Evolutionary conservation across 2,329 filamentous ascomycete genomes (phyloP).

Genomic region (Mollisiaceae sp.): DNA sequence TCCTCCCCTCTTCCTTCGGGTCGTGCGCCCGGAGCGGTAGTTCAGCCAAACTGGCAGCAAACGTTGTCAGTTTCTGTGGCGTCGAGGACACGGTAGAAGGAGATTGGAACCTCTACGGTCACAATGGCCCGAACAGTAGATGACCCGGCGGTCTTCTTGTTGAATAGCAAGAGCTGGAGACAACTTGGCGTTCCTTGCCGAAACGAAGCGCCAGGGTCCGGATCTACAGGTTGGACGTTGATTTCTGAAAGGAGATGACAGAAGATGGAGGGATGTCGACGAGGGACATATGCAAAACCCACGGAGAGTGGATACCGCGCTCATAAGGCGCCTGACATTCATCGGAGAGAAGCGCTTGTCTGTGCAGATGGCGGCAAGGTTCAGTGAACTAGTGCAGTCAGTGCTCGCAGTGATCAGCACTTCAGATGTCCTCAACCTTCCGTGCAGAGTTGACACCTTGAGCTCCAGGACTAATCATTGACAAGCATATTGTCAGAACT

Average conservation of each 20-base stretch:
- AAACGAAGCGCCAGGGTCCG: slow-evolving; percentile 12
- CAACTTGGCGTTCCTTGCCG: slow-evolving; percentile 9
- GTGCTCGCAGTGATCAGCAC: slow-evolving; percentile 1
- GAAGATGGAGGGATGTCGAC: slow-evolving; percentile 15
- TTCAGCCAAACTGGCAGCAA: slow-evolving; percentile 10
- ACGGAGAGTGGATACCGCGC: slow-evolving; percentile 16
- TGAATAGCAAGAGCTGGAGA: background rate
- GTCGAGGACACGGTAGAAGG: slow-evolving; percentile 15
- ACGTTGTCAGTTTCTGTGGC: slow-evolving; percentile 14
- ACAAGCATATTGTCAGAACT: background rate
- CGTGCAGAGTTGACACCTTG: slow-evolving; percentile 7
- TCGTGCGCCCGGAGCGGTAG: slow-evolving; percentile 8
- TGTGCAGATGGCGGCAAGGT: slow-evolving; percentile 25
- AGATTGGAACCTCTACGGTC: slow-evolving; percentile 19
- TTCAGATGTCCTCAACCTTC: slow-evolving; percentile 10
- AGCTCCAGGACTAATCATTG: background rate
- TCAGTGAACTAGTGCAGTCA: slow-evolving; percentile 16
- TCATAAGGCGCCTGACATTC: slow-evolving; percentile 20
- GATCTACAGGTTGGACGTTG: slow-evolving; percentile 10
- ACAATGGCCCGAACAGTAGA: slow-evolving; percentile 14
- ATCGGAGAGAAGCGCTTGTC: slow-evolving; percentile 21
- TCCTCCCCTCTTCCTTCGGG: background rate
- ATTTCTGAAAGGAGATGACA: slow-evolving; percentile 1
- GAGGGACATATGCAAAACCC: slow-evolving; percentile 21
- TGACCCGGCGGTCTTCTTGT: background rate